Base-by-base conservation (phyloP, 2,329 filamentous ascomycete genomes). In the Colletotrichum costaricense region DNA sequence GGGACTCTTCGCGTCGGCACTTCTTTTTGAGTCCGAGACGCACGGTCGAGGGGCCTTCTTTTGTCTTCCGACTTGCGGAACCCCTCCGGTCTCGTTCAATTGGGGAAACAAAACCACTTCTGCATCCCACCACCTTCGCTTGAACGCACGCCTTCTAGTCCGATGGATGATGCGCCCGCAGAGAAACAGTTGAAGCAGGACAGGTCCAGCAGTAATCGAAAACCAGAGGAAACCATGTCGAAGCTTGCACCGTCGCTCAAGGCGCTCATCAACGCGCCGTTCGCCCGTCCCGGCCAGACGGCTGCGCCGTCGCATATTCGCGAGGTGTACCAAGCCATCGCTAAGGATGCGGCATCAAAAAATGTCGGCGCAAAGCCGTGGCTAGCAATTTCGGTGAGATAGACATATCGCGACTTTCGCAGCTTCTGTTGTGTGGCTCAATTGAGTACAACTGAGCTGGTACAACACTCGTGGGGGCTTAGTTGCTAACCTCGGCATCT, bases 221-320 rank as follows among this genome's bases (percentile, higher is more conserved):
- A 72, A 59, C 26, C 38, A 55, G 35, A 62, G 14, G 33, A 74
- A 69, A 82, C 78, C 76, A 95, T 94, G 93, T 91, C 93, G 7
- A 95, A 94, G 81, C 88, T 96, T 24, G 93, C 93, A 1, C 86
- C 89, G 1, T 84, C 90, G 63, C 87, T 96, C 77, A 95, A 95
- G 83, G 88, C 90, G 59, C 89, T 95, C 75, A 92, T 95, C 83
- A 93, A 93, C 78, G 89, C 92, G 72, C 88, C 92, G 4, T 89
- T 91, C 77, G 90, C 93, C 56, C 87, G 89, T 2, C 91, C 93
- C 0, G 89, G 91, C 63, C 91, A 91, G 2, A 87, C 91, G 2
- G 88, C 91, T 1, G 92, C 93, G 2, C 89, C 93, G 33, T 82
- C 86, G 14, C 86, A 89, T 73, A 93, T 95, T 67, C 84, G 86